Base-by-base conservation (phyloP, 495 filamentous ascomycete species). In the Glutinoglossum americanum region DNA sequence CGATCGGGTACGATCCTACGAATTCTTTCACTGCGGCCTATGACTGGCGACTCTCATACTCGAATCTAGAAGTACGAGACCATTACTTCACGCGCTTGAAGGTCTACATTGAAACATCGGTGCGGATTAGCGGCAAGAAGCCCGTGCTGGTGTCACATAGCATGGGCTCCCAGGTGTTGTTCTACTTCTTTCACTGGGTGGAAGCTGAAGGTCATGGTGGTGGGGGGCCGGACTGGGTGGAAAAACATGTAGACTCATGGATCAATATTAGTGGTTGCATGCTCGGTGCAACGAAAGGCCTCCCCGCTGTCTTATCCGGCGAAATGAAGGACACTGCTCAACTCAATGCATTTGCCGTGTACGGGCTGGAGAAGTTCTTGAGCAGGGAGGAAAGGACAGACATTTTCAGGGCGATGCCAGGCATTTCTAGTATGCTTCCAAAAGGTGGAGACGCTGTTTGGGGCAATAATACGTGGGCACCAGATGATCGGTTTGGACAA, bases 271-370 rank as follows among this genome's bases (percentile, higher is more conserved):
- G 84, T 60, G 92, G 92, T 19, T 97, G 88, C 67, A 95, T 98
- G 90, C 81, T 98, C 8, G 92, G 92, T 19, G 90, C 92, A 1
- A 75, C 87, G 56, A 98, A 98, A 73, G 89, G 87, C 49, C 69
- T 96, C 25, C 84, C 92, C 0, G 93, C 92, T 9, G 78, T 97
- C 7, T 76, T 97, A 0, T 94, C 88, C 0, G 92, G 92, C 32
- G 92, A 98, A 70, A 98, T 97, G 92, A 84, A 87, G 61, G 92
- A 98, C 65, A 98, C 92, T 0, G 92, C 92, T 0, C 92, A 97
- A 65, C 78, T 98, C 15, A 98, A 97, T 66, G 77, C 89, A n/a
- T 94, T 97, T 61, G 92, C 92, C 9, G 89, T 98, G 13, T 98
- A 96, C 63, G 93, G 92, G 0, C 78, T 98, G 0, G 92, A 98